phyloP scores from a whole-genome alignment of 176 grass and related monocot species.

The Carex kokanica region DNA sequence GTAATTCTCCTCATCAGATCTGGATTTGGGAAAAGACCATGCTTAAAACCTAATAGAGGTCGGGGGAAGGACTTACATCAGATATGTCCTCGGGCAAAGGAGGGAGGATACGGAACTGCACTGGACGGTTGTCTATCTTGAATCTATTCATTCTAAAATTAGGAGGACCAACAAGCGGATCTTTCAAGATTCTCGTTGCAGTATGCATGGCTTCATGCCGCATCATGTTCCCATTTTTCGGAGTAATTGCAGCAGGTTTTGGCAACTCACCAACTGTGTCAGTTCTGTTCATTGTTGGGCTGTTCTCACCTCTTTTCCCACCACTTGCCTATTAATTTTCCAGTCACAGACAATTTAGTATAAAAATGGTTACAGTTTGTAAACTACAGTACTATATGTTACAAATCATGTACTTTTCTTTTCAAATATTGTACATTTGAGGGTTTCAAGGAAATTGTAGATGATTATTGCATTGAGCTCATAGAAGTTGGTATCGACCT shows the following conservation, averaged over 20 bases:
- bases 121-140: conserved; percentile 78
- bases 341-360: not conserved
- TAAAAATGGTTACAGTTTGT: not conserved
- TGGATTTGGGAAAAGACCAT: too few relatives aligned
- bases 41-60: not conserved
- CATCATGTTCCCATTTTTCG: conserved; percentile 6
- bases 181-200: conserved; percentile 25
- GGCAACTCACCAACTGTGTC: conserved; percentile 14
- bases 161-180: not conserved
- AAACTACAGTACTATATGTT: not conserved
- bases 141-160: conserved; percentile 47
- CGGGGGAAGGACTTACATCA: conserved; percentile 46
- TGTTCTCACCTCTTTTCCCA: conserved; percentile 19
- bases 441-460: not conserved
- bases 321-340: conserved; percentile 15
- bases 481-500: not conserved
- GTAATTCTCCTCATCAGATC: not conserved
- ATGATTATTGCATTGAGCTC: not conserved
- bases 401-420: not conserved
- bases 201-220: conserved; percentile 34
- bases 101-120: conserved; percentile 87
- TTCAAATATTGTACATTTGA: not conserved
- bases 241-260: conserved; percentile 35
- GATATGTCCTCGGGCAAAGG: conserved; percentile 72
- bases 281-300: not conserved